These are phyloP conservation scores for Starmerella lactis-condensi DNA, from an alignment of 805 yeast species.

Conservation along the genomic window DNA sequence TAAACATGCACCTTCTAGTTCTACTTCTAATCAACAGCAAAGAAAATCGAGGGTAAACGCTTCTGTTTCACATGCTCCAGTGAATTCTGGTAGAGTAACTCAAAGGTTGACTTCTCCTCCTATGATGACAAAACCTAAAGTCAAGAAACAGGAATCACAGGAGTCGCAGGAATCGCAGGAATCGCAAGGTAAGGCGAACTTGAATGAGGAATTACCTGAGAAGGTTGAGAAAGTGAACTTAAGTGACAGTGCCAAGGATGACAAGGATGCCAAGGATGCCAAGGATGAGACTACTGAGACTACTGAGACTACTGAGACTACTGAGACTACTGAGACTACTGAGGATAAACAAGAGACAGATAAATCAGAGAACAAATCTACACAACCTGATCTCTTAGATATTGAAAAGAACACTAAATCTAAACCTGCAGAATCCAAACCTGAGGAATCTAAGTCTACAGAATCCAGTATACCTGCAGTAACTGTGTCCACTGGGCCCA, in stretches of 20 bases:
- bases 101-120: conserved; percentile 13
- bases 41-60: conserved; percentile 3
- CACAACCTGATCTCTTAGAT: neutral
- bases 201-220: conserved; percentile 10
- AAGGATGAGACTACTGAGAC: neutral
- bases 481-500: conserved; percentile 1
- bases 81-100: conserved; percentile 12
- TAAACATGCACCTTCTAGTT: conserved; percentile 4
- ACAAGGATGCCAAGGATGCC: neutral
- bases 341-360: neutral
- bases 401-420: conserved; percentile 1
- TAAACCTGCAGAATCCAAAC: conserved; percentile 1
- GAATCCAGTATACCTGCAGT: neutral
- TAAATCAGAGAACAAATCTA: neutral
- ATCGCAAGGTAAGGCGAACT: neutral
- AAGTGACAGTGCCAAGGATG: neutral
- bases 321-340: conserved; percentile 1
- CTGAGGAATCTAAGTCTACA: conserved; percentile 1
- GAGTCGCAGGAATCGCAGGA: conserved; percentile 1
- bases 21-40: conserved; percentile 1
- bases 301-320: neutral
- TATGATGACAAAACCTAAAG: too few species aligned
- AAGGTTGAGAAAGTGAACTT: neutral
- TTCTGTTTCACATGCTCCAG: conserved; percentile 12
- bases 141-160: too few species aligned